Base-by-base conservation (phyloP, 305 asterid genomes). In the Fraxinus dipetala region DNA sequence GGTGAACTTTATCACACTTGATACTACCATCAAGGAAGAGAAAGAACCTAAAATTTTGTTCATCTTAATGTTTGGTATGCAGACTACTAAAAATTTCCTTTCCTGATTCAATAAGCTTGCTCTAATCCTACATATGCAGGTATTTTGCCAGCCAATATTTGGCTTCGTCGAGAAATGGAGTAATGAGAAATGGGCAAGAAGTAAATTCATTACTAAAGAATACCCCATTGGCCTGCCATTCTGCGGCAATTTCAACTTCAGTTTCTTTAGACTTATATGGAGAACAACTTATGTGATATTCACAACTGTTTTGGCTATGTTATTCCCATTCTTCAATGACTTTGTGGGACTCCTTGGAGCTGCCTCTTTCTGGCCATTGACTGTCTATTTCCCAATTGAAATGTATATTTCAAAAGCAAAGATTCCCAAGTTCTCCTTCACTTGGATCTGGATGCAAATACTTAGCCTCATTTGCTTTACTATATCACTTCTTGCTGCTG, bases 241-340 rank as follows among this genome's bases (percentile, higher is more conserved):
- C 0, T 75, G 78, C 30, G 83, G 87, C 22, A 24, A 9, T 9
- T 77, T 85, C 32, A 59, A n/a, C 40, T 69, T 91, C 56, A 89
- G 30, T 36, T 5, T 76, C n/a, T 87, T 89, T 79, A 80, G 93
- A 79, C 51, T 89, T 28, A 67, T 85, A 5, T 88, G 93, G 93
- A 79, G 93, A 24, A 88, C 89, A 10, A 9, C 26, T 10, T 91
- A 87, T 6, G 92, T 91, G 77, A 61, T 86, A 3, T 67, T 80
- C 43, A 86, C 91, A 5, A 88, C 90, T 5, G 8, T 81, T 10
- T 16, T 87, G 34, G 90, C 92, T 0, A 88, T 89, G 91, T 24
- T 88, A 34, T 81, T 91, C 6, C 91, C 94, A 0, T 91, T 91
- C 86, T 89, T 89, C 89, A 91, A 91, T 14, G 90, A 88, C 45